Evolutionary conservation across 1,284 basidiomycete species (phyloP), one percentile per base, ranked within the genome.

Genomic region (Ustilago vetiveriae): DNA sequence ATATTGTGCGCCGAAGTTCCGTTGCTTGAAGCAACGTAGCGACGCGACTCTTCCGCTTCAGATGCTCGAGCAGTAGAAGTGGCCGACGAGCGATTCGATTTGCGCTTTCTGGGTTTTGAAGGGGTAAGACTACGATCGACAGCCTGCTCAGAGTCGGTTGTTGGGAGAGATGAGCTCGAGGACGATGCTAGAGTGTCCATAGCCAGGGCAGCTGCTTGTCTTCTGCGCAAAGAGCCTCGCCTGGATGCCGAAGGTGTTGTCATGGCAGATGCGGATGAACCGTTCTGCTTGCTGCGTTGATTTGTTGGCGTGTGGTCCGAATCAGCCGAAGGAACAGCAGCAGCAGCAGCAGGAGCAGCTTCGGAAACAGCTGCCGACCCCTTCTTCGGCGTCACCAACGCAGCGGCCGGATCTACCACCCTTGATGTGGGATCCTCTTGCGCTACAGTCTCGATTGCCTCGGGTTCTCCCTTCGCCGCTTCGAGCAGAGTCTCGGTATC

Each of bases 401-500:
- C 21, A 13, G 63, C 55, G 16, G 46, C 55, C 36, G 59, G 59
- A 42, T 63, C 50, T 17, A 57, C 66, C 3, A 63, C 50, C 9
- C 41, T 23, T 6, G 59, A 63, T 9, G 21, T 23, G 0, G 66
- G 66, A 37, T 63, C 46, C n/a, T 63, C 42, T 1, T 59, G 30
- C 2, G 66, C 66, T 1, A 69, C 66, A 3, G 47, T 41, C 21
- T 52, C 50, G 37, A 69, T 56, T 6, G 66, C 66, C 2, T 45
- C 50, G 7, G 59, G 50, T 21, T 69, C 42, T 21, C 59, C 59
- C 22, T 69, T 69, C 2, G 66, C 59, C 11, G 66, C 59, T 21
- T 69, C 59, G 19, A 69, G 54, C 47, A 69, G 24, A 8, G 66
- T 69, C 17, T 69, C 50, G 1, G 54, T 49, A 17, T 69, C 59